Conservation (phyloP, 1,284 basidiomycete species). For the Serendipita sp. region DNA sequence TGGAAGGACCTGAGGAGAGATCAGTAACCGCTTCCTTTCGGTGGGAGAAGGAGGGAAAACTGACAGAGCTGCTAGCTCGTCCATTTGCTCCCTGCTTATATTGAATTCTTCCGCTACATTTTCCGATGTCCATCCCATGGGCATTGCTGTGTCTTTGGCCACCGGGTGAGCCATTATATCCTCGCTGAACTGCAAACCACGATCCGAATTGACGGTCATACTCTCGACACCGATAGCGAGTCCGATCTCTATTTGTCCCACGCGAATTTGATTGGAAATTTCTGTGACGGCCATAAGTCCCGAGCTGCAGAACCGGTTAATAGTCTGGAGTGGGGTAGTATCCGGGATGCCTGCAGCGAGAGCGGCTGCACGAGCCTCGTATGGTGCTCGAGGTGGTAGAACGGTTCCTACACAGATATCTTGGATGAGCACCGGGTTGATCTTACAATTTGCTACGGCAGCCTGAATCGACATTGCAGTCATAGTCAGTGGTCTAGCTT, state of each 20-base stretch:
- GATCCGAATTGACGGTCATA: slow-evolving; percentile 64
- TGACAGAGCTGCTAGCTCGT: slow-evolving; percentile 56
- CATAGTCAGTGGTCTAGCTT: neutral
- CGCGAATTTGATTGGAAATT: slow-evolving; percentile 68
- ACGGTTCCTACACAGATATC: slow-evolving; percentile 65
- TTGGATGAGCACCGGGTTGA: slow-evolving; percentile 56
- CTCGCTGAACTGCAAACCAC: slow-evolving; percentile 46
- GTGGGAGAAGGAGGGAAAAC: neutral
- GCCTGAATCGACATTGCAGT: slow-evolving; percentile 30
- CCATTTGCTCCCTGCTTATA: slow-evolving; percentile 72
- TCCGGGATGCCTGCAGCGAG: slow-evolving; percentile 74
- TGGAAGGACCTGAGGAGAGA: slow-evolving; percentile 41
- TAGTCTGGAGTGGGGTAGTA: slow-evolving; percentile 54
- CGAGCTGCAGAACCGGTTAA: slow-evolving; percentile 72
- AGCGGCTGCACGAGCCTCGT: slow-evolving; percentile 57
- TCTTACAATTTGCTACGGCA: slow-evolving; percentile 40
- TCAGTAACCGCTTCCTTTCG: neutral
- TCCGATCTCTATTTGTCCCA: slow-evolving; percentile 74
- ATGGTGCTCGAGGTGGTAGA: slow-evolving; percentile 42
- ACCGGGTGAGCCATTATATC: slow-evolving; percentile 35
- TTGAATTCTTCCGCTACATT: slow-evolving; percentile 69
- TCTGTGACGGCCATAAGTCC: slow-evolving; percentile 60
- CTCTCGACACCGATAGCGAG: slow-evolving; percentile 74
- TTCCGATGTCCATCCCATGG: slow-evolving; percentile 82
- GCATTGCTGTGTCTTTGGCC: slow-evolving; percentile 44